phyloP scores from a whole-genome alignment of 2,329 filamentous ascomycete species.

The Aureobasidium vineae region DNA sequence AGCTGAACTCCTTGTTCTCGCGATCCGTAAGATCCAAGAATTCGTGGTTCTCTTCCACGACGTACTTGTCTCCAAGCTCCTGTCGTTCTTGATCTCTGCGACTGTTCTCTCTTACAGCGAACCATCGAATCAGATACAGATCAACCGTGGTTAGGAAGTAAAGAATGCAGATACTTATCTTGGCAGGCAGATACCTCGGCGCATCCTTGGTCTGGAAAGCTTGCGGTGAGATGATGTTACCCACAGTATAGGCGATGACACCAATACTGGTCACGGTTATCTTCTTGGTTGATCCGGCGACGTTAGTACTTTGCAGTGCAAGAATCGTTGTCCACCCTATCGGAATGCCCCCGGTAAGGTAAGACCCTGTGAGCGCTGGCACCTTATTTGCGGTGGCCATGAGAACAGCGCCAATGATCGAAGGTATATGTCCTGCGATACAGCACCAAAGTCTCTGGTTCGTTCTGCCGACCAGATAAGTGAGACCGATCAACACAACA shows the following conservation, averaged over 20 bases:
- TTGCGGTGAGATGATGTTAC: constrained; percentile 45
- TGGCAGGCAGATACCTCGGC: constrained; percentile 43
- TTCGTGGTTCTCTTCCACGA: neutral
- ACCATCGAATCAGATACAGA: constrained; percentile 52
- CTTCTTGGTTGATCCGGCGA: constrained; percentile 68
- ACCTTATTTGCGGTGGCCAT: constrained; percentile 5
- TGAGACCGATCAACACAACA: neutral
- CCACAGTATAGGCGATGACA: constrained; percentile 36
- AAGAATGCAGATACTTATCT: constrained; percentile 42
- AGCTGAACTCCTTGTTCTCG: constrained; percentile 34
- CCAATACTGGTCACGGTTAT: constrained; percentile 66
- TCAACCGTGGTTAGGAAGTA: constrained; percentile 43
- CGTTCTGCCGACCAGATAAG: neutral
- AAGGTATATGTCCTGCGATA: neutral
- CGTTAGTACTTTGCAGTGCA: constrained; percentile 45
- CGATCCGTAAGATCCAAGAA: constrained; percentile 58
- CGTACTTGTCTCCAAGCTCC: constrained; percentile 30
- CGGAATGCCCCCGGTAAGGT: neutral
- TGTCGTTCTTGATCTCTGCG: constrained; percentile 31
- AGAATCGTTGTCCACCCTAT: constrained; percentile 1
- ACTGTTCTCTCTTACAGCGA: constrained; percentile 43
- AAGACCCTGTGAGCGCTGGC: neutral
- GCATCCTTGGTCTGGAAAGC: constrained; percentile 39
- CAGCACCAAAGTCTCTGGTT: constrained; percentile 6
- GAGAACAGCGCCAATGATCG: neutral